Base-by-base conservation (phyloP, 805 yeast genomes). In the Wickerhamiella azyma region DNA sequence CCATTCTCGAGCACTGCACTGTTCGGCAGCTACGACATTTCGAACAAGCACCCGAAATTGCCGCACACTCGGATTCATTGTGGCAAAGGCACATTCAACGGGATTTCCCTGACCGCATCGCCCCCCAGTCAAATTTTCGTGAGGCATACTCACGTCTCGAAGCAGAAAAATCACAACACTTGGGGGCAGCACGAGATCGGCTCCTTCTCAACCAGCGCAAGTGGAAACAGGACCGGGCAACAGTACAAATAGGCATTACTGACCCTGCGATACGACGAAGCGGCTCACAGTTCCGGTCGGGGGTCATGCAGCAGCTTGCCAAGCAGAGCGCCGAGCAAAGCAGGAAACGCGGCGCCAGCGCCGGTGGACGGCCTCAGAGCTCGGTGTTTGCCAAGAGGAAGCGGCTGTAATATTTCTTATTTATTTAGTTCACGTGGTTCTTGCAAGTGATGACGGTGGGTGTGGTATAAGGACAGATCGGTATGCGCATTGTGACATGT, bases 81-180 rank as follows among this genome's bases (percentile, higher is more conserved):
- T 66, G 71, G 71, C 50, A 51, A 11, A 49, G 40, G 4, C 46
- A 59, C 13, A 51, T 66, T 7, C 28, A 35, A 2, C 49, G 56
- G 9, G 66, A 62, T 19, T 66, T 67, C 45, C 50, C 58, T 7
- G 63, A 60, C 39, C 50, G 62, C 9, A 61, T 56, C 2, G 14
- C 58, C 14, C 66, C 67, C 10, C 9, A n/a, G 11, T 28, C 43
- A 9, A 35, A 54, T 13, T 61, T 47, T 50, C 50, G 62, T 7
- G 43, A 52, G n/a, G 47, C 59, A 2, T 66, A 62, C 40, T 32
- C 40, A 29, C 19, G 43, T 43, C 51, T 59, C 47, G 44, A 49
- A 17, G 49, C 62, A 52, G 50, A 68, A 46, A 75, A 69, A 42
- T 68, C 72, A 43, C 68, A 67, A 2, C 74, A 66, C 49, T 52